A percentile compares a stretch with the other conserved stretches of the same genome.
These are phyloP conservation scores for Gremmenia infestans DNA, from an alignment of 2,329 filamentous ascomycete species.

Conservation along the genomic window DNA sequence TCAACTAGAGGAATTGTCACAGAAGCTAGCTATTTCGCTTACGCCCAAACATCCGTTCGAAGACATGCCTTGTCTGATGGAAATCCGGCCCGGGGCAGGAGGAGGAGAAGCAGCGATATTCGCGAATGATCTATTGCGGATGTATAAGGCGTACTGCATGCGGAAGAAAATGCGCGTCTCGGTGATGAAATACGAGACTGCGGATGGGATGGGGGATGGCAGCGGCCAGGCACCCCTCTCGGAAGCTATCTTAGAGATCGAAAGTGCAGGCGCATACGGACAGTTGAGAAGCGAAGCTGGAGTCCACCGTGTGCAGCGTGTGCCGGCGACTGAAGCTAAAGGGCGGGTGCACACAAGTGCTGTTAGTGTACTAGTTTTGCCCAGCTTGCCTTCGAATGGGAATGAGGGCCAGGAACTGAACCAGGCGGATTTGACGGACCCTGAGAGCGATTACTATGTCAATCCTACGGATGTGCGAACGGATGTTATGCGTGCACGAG, in stretches of 20 bases:
- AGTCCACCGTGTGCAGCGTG: conserved; percentile 90
- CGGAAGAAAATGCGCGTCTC: conserved; percentile 60
- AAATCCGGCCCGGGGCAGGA: conserved; percentile 87
- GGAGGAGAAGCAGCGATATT: conserved; percentile 90
- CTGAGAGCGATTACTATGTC: conserved; percentile 87
- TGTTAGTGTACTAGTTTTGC: conserved; percentile 86
- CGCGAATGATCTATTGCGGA: conserved; percentile 77
- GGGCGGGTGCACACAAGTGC: conserved; percentile 92
- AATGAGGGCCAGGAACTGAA: conserved; percentile 43
- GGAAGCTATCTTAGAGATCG: conserved; percentile 84
- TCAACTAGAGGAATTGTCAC: conserved; percentile 58
- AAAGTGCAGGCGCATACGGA: conserved; percentile 72
- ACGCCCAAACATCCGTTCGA: conserved; percentile 89
- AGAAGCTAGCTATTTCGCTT: conserved; percentile 67
- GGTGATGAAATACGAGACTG: conserved; percentile 74
- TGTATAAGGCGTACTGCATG: conserved; percentile 80
- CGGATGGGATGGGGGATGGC: conserved; percentile 57
- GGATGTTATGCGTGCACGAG: conserved; percentile 88
- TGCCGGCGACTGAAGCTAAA: conserved; percentile 85
- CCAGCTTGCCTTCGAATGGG: conserved; percentile 63
- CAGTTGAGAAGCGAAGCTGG: conserved; percentile 81
- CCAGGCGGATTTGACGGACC: conserved; percentile 68
- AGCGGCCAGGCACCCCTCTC: conserved; percentile 64
- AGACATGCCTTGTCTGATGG: conserved; percentile 81
- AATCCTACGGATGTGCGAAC: conserved; percentile 74